A percentile compares a stretch with the other conserved stretches of the same genome.
These are phyloP conservation scores for Penicillium samsonianum DNA, from an alignment of 495 filamentous ascomycete genomes.

Conservation along the genomic window DNA sequence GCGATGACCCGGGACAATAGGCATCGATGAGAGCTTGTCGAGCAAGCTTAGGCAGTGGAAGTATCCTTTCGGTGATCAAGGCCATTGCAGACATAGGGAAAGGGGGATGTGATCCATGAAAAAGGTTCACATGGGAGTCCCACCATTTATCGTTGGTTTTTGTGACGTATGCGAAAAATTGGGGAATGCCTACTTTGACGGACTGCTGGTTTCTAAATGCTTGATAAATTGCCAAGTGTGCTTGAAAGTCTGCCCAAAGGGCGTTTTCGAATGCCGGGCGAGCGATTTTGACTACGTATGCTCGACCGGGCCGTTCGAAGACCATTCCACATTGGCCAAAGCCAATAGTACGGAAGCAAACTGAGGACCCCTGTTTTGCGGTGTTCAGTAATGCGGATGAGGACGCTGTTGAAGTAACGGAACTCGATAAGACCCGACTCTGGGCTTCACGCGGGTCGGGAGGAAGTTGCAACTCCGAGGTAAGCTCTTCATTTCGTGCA, in stretches of 20 bases:
- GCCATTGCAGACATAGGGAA: too few relatives aligned
- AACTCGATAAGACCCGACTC: too few relatives aligned
- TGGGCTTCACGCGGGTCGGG: too few relatives aligned
- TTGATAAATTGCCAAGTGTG: not conserved
- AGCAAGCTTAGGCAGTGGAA: too few relatives aligned
- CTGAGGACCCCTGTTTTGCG: not conserved
- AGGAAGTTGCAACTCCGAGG: too few relatives aligned
- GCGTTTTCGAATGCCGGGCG: not conserved
- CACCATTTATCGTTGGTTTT: not conserved
- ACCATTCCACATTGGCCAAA: not conserved
- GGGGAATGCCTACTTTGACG: not conserved
- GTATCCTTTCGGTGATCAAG: too few relatives aligned
- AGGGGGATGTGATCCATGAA: too few relatives aligned
- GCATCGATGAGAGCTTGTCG: too few relatives aligned
- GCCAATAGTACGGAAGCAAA: not conserved
- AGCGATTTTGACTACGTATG: not conserved
- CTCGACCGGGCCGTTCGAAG: not conserved
- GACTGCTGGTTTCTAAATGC: not conserved
- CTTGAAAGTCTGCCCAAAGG: not conserved
- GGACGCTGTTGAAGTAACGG: too few relatives aligned
- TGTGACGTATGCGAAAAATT: not conserved
- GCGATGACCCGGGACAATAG: too few relatives aligned
- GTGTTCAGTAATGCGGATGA: not conserved
- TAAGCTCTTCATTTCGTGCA: too few relatives aligned
- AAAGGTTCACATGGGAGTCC: not conserved